phyloP scores from a whole-genome alignment of 2,329 filamentous ascomycete genomes.

The Tolypocladium capitatum region DNA sequence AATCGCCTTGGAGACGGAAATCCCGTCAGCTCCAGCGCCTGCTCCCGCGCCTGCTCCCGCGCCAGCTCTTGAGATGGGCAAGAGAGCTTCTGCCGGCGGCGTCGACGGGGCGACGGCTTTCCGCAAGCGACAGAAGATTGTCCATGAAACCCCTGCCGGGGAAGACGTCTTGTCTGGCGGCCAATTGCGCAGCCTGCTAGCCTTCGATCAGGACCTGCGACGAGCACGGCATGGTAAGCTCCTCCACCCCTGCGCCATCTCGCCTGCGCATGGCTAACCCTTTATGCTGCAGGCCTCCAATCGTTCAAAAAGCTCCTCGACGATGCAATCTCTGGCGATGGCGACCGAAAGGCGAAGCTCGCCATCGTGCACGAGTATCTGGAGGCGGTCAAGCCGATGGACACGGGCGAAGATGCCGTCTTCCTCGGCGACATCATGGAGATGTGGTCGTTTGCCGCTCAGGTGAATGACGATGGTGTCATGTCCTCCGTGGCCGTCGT shows the following conservation, averaged over 20 bases:
- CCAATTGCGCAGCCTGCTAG: conserved; percentile 55
- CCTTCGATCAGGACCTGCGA: conserved; percentile 57
- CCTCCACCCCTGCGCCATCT: neutral
- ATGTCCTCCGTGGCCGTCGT: conserved; percentile 71
- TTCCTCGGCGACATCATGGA: conserved; percentile 73
- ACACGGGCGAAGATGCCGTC: conserved; percentile 33
- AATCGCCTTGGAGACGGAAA: neutral
- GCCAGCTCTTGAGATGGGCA: conserved; percentile 23
- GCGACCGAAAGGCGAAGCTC: conserved; percentile 26
- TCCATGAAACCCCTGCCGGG: conserved; percentile 41
- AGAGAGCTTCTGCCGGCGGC: conserved; percentile 26
- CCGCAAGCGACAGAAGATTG: conserved; percentile 42
- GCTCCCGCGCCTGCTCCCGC: too few species aligned
- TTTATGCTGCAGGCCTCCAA: conserved; percentile 38
- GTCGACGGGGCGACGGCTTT: conserved; percentile 26
- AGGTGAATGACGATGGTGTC: conserved; percentile 67
- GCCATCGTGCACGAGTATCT: conserved; percentile 59
- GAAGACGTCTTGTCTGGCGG: conserved; percentile 50
- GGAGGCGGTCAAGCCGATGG: conserved; percentile 35
- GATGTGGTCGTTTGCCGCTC: conserved; percentile 73
- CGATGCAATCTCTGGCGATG: conserved; percentile 38
- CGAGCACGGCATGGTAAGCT: conserved; percentile 51
- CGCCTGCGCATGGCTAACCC: neutral
- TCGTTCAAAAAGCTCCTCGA: conserved; percentile 63
- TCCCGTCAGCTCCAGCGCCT: neutral